Evolutionary conservation across 805 yeast genomes (phyloP).

Genomic region (Diddensiella santjacobensis): DNA sequence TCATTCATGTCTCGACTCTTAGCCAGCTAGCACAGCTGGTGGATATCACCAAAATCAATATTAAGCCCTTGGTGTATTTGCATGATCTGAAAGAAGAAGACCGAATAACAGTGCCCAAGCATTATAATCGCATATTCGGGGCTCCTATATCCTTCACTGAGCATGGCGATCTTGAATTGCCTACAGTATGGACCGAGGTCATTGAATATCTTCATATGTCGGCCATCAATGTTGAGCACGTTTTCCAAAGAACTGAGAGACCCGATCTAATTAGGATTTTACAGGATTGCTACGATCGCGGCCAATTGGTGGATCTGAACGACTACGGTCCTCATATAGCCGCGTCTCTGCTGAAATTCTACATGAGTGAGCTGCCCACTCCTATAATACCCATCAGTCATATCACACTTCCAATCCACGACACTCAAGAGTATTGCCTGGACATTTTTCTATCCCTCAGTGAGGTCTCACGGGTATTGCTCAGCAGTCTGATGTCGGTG

Average conservation of each 20-base stretch:
- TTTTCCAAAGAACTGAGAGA: slow-evolving; percentile 20
- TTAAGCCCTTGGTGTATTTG: slow-evolving; percentile 69
- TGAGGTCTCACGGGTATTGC: slow-evolving; percentile 25
- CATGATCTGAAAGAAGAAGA: slow-evolving; percentile 56
- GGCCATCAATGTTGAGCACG: slow-evolving; percentile 13
- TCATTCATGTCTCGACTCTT: slow-evolving; percentile 46
- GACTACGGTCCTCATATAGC: slow-evolving; percentile 56
- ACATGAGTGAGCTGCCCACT: slow-evolving; percentile 47
- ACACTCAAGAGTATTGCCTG: slow-evolving; percentile 43
- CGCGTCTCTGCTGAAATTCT: slow-evolving; percentile 42
- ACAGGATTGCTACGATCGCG: slow-evolving; percentile 39
- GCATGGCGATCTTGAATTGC: slow-evolving; percentile 18
- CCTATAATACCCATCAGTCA: slow-evolving; percentile 51
- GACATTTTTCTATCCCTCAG: slow-evolving; percentile 26
- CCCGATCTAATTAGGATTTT: slow-evolving; percentile 28
- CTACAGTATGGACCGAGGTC: slow-evolving; percentile 35
- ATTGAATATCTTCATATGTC: slow-evolving; percentile 18
- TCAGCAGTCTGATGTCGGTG: slow-evolving; percentile 44
- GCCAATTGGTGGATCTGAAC: slow-evolving; percentile 50
- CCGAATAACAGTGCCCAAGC: slow-evolving; percentile 48
- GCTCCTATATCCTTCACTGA: slow-evolving; percentile 21
- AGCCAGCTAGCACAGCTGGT: slow-evolving; percentile 55
- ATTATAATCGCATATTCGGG: slow-evolving; percentile 33
- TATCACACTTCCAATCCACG: slow-evolving; percentile 53
- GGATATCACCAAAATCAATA: slow-evolving; percentile 73